Evolutionary conservation across 441 rosid species (phyloP).

Genomic region (Adansonia rubrostipa): DNA sequence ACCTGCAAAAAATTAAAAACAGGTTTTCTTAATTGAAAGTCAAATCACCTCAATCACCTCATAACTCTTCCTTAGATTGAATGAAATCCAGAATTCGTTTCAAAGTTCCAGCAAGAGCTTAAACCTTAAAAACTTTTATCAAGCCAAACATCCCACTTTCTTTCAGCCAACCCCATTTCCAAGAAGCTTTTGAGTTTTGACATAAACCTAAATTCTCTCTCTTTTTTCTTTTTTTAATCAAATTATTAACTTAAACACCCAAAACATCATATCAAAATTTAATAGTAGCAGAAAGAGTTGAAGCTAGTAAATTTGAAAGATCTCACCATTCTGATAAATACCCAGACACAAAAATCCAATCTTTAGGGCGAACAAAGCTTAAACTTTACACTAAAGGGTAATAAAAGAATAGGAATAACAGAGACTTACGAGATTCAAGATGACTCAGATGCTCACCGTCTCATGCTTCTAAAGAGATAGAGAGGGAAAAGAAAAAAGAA

Average conservation of each 20-base stretch:
- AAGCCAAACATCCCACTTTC: conserved; percentile 26
- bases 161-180: conserved; percentile 2
- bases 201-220: neutral
- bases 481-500: conserved; percentile 5
- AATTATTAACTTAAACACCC: conserved; percentile 27
- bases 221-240: neutral
- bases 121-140: neutral
- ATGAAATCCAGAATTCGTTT: neutral
- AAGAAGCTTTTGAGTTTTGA: neutral
- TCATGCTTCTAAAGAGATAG: conserved; percentile 14
- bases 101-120: conserved; percentile 3
- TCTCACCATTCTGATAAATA: conserved; percentile 18
- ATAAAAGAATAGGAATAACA: neutral
- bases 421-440: conserved; percentile 41
- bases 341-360: conserved; percentile 22
- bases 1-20: conserved; percentile 17
- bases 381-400: conserved; percentile 7
- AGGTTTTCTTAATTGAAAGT: neutral
- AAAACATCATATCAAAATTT: conserved; percentile 22
- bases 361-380: neutral
- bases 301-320: conserved; percentile 23
- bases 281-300: neutral
- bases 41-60: neutral
- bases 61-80: neutral
- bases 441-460: conserved; percentile 28